Conservation (phyloP, 129 eudicot genomes). For the Kitagawia praeruptora region DNA sequence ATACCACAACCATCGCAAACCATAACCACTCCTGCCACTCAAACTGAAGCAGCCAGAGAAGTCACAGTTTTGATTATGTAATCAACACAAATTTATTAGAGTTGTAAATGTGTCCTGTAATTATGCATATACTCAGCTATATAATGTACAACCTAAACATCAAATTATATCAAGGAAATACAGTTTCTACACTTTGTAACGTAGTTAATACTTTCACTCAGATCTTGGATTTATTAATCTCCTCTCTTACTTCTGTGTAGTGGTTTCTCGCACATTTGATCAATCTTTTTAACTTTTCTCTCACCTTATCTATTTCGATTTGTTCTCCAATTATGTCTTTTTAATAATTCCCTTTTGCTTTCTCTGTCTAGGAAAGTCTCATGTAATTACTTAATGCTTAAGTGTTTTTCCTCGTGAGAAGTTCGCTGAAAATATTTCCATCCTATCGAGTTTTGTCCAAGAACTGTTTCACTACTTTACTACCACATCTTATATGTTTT, state of each 20-base stretch:
- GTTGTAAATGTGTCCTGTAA: too few species aligned
- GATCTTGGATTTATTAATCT: background rate
- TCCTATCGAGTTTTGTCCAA: background rate
- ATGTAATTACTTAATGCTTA: background rate
- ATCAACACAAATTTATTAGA: too few species aligned
- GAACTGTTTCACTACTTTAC: background rate
- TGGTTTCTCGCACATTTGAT: background rate
- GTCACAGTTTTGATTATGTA: too few species aligned
- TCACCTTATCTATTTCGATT: background rate
- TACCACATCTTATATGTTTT: background rate
- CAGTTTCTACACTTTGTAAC: too few species aligned
- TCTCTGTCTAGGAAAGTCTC: background rate
- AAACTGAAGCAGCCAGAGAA: too few species aligned
- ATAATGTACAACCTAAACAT: too few species aligned
- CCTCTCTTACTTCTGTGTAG: background rate
- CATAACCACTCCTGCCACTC: too few species aligned
- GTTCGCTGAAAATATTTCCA: background rate
- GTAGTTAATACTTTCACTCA: background rate
- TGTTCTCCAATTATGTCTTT: background rate
- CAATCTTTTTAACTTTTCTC: background rate
- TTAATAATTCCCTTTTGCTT: background rate
- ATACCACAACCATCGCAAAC: too few species aligned
- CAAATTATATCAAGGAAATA: too few species aligned
- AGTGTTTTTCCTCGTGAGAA: background rate
- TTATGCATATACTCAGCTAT: too few species aligned